These are phyloP conservation scores for Rauvolfia tetraphylla DNA, from an alignment of 257 asterid species.

Conservation along the genomic window DNA sequence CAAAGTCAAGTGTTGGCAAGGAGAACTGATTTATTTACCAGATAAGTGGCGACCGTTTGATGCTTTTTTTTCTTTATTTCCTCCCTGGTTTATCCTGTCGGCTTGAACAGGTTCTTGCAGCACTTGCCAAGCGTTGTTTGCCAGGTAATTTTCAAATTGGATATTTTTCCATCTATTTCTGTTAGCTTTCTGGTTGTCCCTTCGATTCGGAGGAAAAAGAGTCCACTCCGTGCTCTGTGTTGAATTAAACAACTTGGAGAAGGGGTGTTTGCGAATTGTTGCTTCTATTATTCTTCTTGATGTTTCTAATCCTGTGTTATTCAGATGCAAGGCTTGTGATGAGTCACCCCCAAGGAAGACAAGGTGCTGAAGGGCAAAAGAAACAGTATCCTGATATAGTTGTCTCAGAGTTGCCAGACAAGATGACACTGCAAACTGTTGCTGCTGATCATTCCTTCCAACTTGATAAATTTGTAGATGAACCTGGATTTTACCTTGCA, in stretches of 20 bases:
- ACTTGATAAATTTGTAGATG: constrained; percentile 53
- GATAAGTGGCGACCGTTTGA: constrained; percentile 73
- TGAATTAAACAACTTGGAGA: background rate
- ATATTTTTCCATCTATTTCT: background rate
- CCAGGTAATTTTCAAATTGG: constrained; percentile 48
- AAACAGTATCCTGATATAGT: constrained; percentile 56
- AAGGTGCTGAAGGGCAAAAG: constrained; percentile 50
- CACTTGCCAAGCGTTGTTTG: constrained; percentile 54
- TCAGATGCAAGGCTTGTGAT: constrained; percentile 84
- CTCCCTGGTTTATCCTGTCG: constrained; percentile 71
- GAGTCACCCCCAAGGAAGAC: constrained; percentile 75
- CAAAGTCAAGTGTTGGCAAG: constrained; percentile 85
- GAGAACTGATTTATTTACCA: constrained; percentile 60
- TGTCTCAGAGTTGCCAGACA: constrained; percentile 60
- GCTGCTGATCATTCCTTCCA: constrained; percentile 51
- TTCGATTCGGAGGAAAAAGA: background rate
- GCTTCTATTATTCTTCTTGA: background rate
- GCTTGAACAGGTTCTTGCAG: constrained; percentile 56
- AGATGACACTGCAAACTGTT: constrained; percentile 28
- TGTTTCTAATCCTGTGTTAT: background rate
- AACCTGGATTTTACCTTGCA: constrained; percentile 55
- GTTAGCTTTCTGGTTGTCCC: background rate
- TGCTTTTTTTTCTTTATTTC: constrained; percentile 66
- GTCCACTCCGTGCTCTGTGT: background rate
- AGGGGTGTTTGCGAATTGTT: background rate